A percentile compares a stretch with the other conserved stretches of the same genome.
Conservation (phyloP, 352 stramenopile genomes). For the Phytophthora sp. region DNA sequence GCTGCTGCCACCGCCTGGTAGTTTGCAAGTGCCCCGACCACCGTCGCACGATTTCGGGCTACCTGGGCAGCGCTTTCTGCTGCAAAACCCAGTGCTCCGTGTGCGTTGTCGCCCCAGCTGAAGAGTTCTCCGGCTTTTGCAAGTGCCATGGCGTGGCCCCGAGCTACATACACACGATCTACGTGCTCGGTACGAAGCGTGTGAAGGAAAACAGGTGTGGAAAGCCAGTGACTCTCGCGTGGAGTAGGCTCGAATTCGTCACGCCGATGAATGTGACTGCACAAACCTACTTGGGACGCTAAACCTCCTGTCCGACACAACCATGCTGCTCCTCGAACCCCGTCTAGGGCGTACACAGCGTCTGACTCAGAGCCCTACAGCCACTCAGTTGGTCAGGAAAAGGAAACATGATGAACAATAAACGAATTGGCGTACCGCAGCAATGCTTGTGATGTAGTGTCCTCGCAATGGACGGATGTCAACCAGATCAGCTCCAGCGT, state of each 20-base stretch:
- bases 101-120: conserved; percentile 95
- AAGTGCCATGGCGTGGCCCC: conserved; percentile 74
- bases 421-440: conserved; percentile 50
- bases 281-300: conserved; percentile 71
- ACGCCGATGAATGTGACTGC: conserved; percentile 40
- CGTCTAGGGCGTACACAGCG: conserved; percentile 74
- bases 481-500: conserved; percentile 40
- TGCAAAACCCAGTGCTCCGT: conserved; percentile 75
- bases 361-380: conserved; percentile 66
- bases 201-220: conserved; percentile 72
- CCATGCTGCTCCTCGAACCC: conserved; percentile 57
- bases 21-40: conserved; percentile 59
- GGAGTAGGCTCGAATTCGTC: conserved; percentile 55
- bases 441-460: conserved; percentile 62
- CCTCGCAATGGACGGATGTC: conserved; percentile 69
- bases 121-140: conserved; percentile 90
- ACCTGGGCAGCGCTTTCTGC: conserved; percentile 53
- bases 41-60: conserved; percentile 54
- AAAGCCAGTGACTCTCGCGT: conserved; percentile 71
- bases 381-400: conserved; percentile 5
- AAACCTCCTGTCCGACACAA: conserved; percentile 78
- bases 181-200: conserved; percentile 67
- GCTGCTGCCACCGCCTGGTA: conserved; percentile 63
- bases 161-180: conserved; percentile 50
- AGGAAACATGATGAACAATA: not conserved